Base-by-base conservation (phyloP, 2,329 filamentous ascomycete genomes). In the Colletotrichum sp. region DNA sequence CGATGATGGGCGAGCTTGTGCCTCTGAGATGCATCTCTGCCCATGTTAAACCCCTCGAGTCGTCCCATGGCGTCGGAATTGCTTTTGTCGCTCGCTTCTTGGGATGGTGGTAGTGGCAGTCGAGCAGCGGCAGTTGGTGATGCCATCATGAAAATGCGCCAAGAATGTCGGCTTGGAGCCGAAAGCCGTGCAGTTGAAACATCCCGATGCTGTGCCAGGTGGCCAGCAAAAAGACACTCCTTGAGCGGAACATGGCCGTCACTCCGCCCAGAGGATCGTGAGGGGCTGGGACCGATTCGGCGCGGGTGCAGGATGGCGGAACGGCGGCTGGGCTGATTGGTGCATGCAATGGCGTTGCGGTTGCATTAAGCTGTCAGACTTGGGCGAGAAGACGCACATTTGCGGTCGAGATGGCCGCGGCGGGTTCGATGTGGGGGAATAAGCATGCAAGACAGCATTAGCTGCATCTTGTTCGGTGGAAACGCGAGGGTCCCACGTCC, bases 391-490 rank as follows among this genome's bases (percentile, higher is more conserved):
- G 52, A 18, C 55, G 55, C 65, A 24, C 68, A n/a, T 24, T 59
- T 28, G 26, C 24, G 26, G 65, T 24, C 71, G 30, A 28, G 30
- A 69, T 26, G 63, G 14, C 64, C 32, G 16, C 63, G 69, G 63
- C 26, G 30, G 63, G 64, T 59, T 68, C 30, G 74, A 67, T 71
- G 71, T 67, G 66, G 74, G 66, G 74, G 59, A 67, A 66, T 66
- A 71, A 75, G 39, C 74, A 75, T 70, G 74, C 65, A 74, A 61
- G 61, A 74, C 65, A 71, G 65, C 32, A 60, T 68, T 73, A 60
- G 73, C 32, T 73, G 63, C 73, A 57, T 67, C 73, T 72, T 60
- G 30, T 26, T 72, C 39, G 55, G 73, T 75, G 73, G 70, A 65
- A 66, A 75, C 57, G 24, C 21, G 57, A 55, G 70, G 30, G 65